A percentile compares a stretch with the other conserved stretches of the same genome.
These are phyloP conservation scores for Hymenoscyphus repandus DNA, from an alignment of 2,329 filamentous ascomycete species.

Conservation along the genomic window DNA sequence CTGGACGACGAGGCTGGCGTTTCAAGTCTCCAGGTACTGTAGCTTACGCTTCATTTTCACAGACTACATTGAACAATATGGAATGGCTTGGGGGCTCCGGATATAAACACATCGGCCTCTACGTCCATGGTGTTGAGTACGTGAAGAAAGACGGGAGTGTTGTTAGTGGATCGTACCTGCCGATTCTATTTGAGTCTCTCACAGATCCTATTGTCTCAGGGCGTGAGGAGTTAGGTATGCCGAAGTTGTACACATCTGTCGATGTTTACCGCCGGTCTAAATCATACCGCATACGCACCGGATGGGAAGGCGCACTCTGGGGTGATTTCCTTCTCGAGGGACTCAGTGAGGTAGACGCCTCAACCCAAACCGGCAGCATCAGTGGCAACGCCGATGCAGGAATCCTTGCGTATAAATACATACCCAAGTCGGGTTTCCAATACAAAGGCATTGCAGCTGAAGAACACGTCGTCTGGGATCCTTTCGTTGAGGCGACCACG, in stretches of 20 bases:
- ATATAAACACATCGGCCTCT: conserved; percentile 54
- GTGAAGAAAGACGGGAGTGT: conserved; percentile 42
- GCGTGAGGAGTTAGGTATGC: conserved; percentile 51
- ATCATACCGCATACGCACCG: conserved; percentile 39
- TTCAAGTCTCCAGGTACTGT: conserved; percentile 34
- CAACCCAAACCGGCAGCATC: conserved; percentile 33
- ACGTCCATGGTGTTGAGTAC: conserved; percentile 58
- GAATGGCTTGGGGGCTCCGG: conserved; percentile 56
- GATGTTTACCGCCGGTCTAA: conserved; percentile 49
- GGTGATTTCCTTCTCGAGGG: conserved; percentile 34
- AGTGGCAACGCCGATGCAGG: conserved; percentile 32
- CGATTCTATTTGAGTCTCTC: conserved; percentile 53
- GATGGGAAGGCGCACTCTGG: conserved; percentile 40
- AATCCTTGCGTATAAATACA: conserved; percentile 51
- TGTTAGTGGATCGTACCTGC: conserved; percentile 45
- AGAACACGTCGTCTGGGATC: conserved; percentile 40
- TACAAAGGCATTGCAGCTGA: conserved; percentile 48
- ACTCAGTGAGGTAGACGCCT: conserved; percentile 28
- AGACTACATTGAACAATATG: conserved; percentile 44
- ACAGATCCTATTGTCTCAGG: conserved; percentile 55
- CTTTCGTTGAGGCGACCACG: conserved; percentile 25
- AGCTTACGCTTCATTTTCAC: conserved; percentile 34
- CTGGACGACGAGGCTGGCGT: conserved; percentile 22
- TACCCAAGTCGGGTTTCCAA: conserved; percentile 49
- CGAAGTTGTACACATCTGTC: conserved; percentile 43